Evolutionary conservation across 768 basidiomycete species (phyloP).

Genomic region (Paxillus involutus): DNA sequence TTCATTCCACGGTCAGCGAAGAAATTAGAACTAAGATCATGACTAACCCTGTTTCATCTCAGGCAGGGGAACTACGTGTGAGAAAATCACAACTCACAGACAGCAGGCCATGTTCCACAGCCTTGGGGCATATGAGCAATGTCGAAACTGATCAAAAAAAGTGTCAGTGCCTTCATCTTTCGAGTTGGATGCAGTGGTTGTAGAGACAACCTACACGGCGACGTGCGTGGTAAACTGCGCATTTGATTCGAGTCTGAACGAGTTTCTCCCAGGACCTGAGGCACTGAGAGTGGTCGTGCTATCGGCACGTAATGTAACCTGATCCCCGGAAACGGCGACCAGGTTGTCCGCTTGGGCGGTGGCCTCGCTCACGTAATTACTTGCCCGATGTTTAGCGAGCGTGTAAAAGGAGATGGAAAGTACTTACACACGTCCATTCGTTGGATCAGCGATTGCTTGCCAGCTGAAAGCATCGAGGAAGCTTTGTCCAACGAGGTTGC

Average conservation of each 20-base stretch:
- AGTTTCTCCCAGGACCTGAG: conserved; percentile 33
- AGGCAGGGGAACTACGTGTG: neutral
- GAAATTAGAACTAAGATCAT: neutral
- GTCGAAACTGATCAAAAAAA: conserved; percentile 26
- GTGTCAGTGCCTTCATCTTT: neutral
- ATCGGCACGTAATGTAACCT: conserved; percentile 33
- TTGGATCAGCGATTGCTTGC: conserved; percentile 35
- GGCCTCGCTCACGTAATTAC: conserved; percentile 43
- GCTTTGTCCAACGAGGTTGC: conserved; percentile 47
- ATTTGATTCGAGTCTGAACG: conserved; percentile 35
- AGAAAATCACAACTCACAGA: conserved; percentile 25
- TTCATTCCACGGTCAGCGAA: neutral
- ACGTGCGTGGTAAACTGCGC: conserved; percentile 33
- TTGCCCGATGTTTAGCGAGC: conserved; percentile 13
- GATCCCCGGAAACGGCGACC: conserved; percentile 51
- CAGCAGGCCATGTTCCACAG: conserved; percentile 39
- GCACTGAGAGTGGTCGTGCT: conserved; percentile 29
- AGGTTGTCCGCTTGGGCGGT: conserved; percentile 56
- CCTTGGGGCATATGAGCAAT: conserved; percentile 38
- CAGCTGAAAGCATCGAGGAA: conserved; percentile 40
- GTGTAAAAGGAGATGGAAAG: neutral
- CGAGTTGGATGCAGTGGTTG: too few relatives aligned
- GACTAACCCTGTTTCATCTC: conserved; percentile 20
- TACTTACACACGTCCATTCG: conserved; percentile 33
- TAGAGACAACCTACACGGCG: conserved; percentile 23